These are phyloP conservation scores for Diaporthe caulivora DNA, from an alignment of 2,329 filamentous ascomycete genomes.

Conservation along the genomic window DNA sequence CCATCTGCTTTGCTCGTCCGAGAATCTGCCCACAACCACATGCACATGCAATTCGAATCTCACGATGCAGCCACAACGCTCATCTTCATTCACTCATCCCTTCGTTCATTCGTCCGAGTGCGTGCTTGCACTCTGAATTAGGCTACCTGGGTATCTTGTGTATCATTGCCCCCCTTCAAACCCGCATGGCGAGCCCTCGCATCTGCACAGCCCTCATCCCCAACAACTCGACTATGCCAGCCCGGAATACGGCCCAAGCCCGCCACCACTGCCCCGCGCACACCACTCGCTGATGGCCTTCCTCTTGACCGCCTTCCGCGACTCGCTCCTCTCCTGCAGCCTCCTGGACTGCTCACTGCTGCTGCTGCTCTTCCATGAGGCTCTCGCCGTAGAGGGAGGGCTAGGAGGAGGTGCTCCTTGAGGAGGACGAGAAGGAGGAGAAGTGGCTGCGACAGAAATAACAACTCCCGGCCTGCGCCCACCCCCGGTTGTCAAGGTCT, in stretches of 20 bases:
- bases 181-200: neutral
- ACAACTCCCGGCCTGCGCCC: slow-evolving; percentile 16
- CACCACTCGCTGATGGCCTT: slow-evolving; percentile 32
- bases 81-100: neutral
- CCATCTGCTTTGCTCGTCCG: neutral
- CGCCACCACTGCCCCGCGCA: slow-evolving; percentile 27
- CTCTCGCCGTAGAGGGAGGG: neutral
- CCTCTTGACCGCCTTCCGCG: slow-evolving; percentile 24
- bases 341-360: neutral
- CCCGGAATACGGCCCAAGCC: slow-evolving; percentile 16
- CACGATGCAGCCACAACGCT: slow-evolving; percentile 23
- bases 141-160: neutral
- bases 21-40: slow-evolving; percentile 18
- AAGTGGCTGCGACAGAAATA: neutral
- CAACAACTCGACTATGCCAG: slow-evolving; percentile 17
- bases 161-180: neutral
- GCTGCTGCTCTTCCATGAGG: neutral
- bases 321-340: slow-evolving; percentile 18
- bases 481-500: slow-evolving; percentile 30
- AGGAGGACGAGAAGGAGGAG: too few relatives aligned
- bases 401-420: too few relatives aligned
- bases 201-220: neutral
- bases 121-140: neutral
- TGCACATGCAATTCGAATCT: slow-evolving; percentile 7
- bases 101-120: neutral